Evolutionary conservation across 2,329 filamentous ascomycete genomes (phyloP), one percentile per base, ranked within the genome.

Genomic region (Uncinocarpus reesii): DNA sequence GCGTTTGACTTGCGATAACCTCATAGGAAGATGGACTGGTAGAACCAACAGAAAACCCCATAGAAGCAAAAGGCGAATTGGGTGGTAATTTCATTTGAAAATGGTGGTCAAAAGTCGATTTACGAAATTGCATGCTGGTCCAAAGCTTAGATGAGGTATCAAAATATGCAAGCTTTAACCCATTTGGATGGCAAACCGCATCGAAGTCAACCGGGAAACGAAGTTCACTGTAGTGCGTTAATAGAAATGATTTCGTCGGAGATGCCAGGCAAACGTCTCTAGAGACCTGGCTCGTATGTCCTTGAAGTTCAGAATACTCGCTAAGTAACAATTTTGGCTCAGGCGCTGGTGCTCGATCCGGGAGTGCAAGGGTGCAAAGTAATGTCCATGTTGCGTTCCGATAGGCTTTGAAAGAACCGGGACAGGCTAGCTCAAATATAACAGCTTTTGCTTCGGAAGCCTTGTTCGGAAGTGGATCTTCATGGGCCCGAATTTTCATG

Each of bases 351-450:
- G 44, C 11, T 18, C 16, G 28, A 16, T 41, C 3, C 32, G 59
- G 62, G 26, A 61, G 53, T 1, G 57, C 68, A 8, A 76, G 53
- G 2, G 46, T 54, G 2, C 59, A 57, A 0, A 76, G n/a, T 3
- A 79, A 66, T 2, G 53, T 56, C 73, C 74, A 79, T 0, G 74
- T 77, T 3, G 66, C 62, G 47, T 77, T 68, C 10, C 78, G 67
- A 57, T 79, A 82, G 0, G 61, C 58, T 2, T 62, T 61, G 18
- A 78, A 70, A 3, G 62, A 61, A 2, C 54, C 26, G 0, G 78
- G 77, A 18, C 66, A 63, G 0, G 46, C 51, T 1, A 80, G 59
- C 52, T 81, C 78, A 43, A 80, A 78, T 0, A 80, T 52, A 0
- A 75, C 60, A 0, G 64, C 65, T 26, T 71, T 70, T n/a, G 62